phyloP scores from a whole-genome alignment of 2,329 filamentous ascomycete species.

The Lizonia empirigonia region DNA sequence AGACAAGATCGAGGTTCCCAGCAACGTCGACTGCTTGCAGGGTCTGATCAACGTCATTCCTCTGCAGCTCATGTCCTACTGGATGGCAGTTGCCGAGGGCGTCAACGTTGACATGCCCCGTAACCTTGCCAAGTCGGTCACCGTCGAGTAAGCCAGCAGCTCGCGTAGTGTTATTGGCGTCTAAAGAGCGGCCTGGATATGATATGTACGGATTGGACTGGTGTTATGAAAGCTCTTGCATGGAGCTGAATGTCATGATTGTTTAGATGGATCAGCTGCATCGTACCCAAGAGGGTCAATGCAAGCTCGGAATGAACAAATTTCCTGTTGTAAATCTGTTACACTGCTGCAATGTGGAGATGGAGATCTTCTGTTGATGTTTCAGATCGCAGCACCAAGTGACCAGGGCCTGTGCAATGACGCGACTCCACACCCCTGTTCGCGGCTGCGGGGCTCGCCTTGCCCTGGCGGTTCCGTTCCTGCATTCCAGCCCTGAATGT shows the following conservation, averaged over 20 bases:
- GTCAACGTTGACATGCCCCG: constrained; percentile 98
- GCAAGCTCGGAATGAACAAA: constrained; percentile 23
- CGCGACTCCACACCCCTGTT: constrained; percentile 10
- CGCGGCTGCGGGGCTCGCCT: constrained; percentile 20
- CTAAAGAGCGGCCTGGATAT: constrained; percentile 28
- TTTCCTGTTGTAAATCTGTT: constrained; percentile 15
- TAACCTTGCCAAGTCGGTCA: constrained; percentile 98
- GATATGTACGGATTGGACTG: constrained; percentile 29
- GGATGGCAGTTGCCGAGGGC: constrained; percentile 94
- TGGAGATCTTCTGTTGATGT: constrained; percentile 14
- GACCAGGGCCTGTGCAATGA: constrained; percentile 12
- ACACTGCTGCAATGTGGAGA: constrained; percentile 5
- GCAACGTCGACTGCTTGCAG: constrained; percentile 93
- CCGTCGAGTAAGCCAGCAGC: constrained; percentile 77
- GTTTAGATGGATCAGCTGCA: constrained; percentile 22
- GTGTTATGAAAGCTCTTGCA: constrained; percentile 33
- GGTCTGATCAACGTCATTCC: constrained; percentile 97
- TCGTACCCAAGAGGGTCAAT: constrained; percentile 16
- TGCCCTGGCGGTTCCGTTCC: constrained; percentile 23
- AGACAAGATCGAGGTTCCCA: constrained; percentile 96
- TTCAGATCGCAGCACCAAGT: constrained; percentile 6
- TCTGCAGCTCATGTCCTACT: constrained; percentile 97
- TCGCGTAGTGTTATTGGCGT: constrained; percentile 19
- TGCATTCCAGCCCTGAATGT: constrained; percentile 36
- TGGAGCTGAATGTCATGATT: constrained; percentile 25